phyloP scores from a whole-genome alignment of 768 basidiomycete species.

The Rhizopogon vinicolor region DNA sequence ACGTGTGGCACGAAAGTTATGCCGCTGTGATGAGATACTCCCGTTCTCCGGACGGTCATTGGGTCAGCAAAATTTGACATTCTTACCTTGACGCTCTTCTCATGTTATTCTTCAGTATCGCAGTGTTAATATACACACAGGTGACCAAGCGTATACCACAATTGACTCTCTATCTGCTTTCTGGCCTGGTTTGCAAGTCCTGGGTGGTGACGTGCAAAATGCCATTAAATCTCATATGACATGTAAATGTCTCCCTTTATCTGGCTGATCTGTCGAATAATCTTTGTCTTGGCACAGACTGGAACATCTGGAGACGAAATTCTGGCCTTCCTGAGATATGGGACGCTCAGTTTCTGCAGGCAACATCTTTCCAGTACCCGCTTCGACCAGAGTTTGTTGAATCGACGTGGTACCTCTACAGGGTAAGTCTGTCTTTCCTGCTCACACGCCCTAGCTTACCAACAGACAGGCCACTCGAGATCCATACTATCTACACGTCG shows the following conservation, averaged over 20 bases:
- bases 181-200: conserved; percentile 93
- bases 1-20: conserved; percentile 83
- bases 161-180: conserved; percentile 96
- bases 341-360: conserved; percentile 69
- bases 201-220: conserved; percentile 80
- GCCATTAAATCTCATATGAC: conserved; percentile 90
- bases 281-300: conserved; percentile 47
- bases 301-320: conserved; percentile 88
- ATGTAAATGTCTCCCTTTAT: conserved; percentile 44
- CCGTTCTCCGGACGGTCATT: conserved; percentile 80
- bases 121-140: conserved; percentile 73
- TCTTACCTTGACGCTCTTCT: not conserved
- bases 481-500: conserved; percentile 88
- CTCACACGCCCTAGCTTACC: conserved; percentile 3
- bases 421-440: conserved; percentile 41
- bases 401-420: conserved; percentile 93
- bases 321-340: conserved; percentile 91
- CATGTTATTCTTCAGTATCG: conserved; percentile 57
- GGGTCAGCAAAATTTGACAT: conserved; percentile 42
- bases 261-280: not conserved
- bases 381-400: conserved; percentile 92
- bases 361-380: conserved; percentile 76
- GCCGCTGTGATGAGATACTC: conserved; percentile 83
- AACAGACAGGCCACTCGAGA: conserved; percentile 79
- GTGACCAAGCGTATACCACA: conserved; percentile 69